phyloP scores from a whole-genome alignment of 2,329 filamentous ascomycete genomes.

The Phoma sp. region DNA sequence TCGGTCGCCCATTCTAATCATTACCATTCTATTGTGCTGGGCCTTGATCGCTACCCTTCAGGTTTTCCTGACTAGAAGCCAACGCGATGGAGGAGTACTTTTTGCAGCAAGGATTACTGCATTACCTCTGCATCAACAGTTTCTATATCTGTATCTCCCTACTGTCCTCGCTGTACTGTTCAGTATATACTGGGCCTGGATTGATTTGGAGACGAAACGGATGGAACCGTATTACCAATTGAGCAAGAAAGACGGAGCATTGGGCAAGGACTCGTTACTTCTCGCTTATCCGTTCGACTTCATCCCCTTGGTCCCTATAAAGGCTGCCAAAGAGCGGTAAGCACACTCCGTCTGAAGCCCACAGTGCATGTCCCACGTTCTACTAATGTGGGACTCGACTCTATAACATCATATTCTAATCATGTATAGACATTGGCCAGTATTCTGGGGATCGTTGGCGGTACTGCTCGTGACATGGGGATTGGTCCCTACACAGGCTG shows the following conservation, averaged over 20 bases:
- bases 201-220: slow-evolving; percentile 66
- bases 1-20: slow-evolving; percentile 20
- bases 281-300: slow-evolving; percentile 64
- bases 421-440: slow-evolving; percentile 59
- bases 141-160: slow-evolving; percentile 59
- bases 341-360: background rate
- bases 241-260: slow-evolving; percentile 56
- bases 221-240: slow-evolving; percentile 68
- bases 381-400: too few species aligned
- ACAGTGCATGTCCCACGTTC: background rate
- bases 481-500: slow-evolving; percentile 63
- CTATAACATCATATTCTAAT: slow-evolving; percentile 12
- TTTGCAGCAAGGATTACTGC: slow-evolving; percentile 47
- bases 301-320: slow-evolving; percentile 54
- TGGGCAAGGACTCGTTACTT: slow-evolving; percentile 56
- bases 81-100: slow-evolving; percentile 53
- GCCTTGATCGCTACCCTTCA: slow-evolving; percentile 56
- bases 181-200: slow-evolving; percentile 65
- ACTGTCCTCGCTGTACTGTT: slow-evolving; percentile 64
- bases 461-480: slow-evolving; percentile 64
- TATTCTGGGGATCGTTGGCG: slow-evolving; percentile 57
- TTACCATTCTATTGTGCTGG: slow-evolving; percentile 22
- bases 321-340: slow-evolving; percentile 45
- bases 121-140: slow-evolving; percentile 53
- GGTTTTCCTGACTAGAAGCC: slow-evolving; percentile 52